Evolutionary conservation across 305 asterid genomes (phyloP).

Genomic region (Fraxinus paxiana): DNA sequence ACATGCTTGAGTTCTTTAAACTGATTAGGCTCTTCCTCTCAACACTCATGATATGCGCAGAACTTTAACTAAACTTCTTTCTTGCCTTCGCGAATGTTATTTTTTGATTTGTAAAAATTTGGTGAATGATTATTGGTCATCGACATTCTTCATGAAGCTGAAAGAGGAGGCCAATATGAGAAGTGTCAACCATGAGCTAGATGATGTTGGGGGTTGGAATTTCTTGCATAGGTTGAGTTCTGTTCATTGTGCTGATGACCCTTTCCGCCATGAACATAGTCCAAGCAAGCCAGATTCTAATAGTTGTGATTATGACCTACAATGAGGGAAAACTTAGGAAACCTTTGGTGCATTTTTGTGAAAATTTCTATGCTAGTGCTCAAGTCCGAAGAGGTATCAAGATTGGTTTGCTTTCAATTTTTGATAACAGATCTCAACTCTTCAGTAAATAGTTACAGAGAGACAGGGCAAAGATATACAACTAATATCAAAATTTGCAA

Average conservation of each 20-base stretch:
- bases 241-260: slow-evolving; percentile 63
- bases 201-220: slow-evolving; percentile 46
- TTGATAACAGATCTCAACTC: no score
- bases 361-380: neutral
- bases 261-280: slow-evolving; percentile 61
- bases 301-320: neutral
- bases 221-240: slow-evolving; percentile 66
- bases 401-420: no score
- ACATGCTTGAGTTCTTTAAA: neutral
- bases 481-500: neutral
- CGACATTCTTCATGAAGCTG: slow-evolving; percentile 57
- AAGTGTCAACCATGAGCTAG: slow-evolving; percentile 37
- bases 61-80: no score
- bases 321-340: neutral
- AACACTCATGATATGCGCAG: neutral
- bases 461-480: neutral
- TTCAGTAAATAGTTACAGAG: neutral
- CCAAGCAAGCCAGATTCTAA: slow-evolving; percentile 36
- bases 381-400: neutral
- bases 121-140: slow-evolving; percentile 69
- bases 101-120: slow-evolving; percentile 35
- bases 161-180: slow-evolving; percentile 50
- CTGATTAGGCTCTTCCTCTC: neutral
- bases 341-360: neutral
- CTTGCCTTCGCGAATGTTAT: neutral